Percentiles rank a stretch among this genome's conserved stretches.
phyloP scores from a whole-genome alignment of 768 basidiomycete species.

The Auricularia heimuer region DNA sequence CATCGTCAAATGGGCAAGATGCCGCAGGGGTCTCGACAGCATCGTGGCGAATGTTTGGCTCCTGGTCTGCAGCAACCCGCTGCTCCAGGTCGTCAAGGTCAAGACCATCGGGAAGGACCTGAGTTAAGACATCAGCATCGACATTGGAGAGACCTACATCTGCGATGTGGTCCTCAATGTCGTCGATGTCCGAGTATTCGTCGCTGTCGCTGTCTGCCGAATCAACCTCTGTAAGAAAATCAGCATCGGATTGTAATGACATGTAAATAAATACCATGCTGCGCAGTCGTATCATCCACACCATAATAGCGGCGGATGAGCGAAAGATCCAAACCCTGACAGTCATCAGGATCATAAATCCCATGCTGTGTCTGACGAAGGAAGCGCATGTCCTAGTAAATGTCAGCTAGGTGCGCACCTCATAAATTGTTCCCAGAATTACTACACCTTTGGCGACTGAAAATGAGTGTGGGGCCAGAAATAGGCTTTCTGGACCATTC shows the following conservation, averaged over 20 bases:
- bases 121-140: neutral
- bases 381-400: neutral
- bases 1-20: neutral
- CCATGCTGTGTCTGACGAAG: neutral
- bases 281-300: neutral
- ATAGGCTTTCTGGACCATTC: slow-evolving; percentile 5
- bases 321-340: neutral
- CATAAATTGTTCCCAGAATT: neutral
- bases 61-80: neutral
- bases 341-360: neutral
- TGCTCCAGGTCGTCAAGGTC: neutral
- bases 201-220: neutral
- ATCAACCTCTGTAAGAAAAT: neutral
- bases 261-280: neutral
- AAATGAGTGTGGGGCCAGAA: neutral
- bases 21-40: neutral
- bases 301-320: neutral
- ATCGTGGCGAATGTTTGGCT: neutral
- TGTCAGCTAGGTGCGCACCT: no score
- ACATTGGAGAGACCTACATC: neutral
- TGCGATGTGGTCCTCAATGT: neutral
- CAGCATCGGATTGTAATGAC: neutral
- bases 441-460: neutral
- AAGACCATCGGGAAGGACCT: neutral
- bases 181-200: neutral